Evolutionary conservation across 192 early-diverging fungal genomes (phyloP).

Genomic region (Podochytrium sp.): DNA sequence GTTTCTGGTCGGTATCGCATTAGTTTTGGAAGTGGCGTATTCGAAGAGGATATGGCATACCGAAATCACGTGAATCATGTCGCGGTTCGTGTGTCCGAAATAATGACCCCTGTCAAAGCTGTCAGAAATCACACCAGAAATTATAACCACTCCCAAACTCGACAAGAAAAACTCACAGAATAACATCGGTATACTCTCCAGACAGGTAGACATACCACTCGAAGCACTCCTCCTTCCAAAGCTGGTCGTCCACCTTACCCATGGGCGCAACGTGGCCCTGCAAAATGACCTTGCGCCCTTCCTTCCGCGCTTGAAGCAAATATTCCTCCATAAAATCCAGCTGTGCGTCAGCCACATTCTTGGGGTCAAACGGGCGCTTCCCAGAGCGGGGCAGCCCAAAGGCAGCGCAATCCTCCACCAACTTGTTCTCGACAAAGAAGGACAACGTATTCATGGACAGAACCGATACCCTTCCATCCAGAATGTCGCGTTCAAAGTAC

Average conservation of each 20-base stretch:
- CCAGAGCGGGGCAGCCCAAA: not conserved
- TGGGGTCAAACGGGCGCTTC: not conserved
- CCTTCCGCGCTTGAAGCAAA: conserved; percentile 25
- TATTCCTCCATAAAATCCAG: conserved; percentile 41
- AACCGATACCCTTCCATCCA: conserved; percentile 23
- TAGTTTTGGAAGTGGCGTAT: no score
- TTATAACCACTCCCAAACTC: no score
- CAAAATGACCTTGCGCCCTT: conserved; percentile 34
- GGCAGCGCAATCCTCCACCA: conserved; percentile 19
- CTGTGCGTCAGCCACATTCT: conserved; percentile 46
- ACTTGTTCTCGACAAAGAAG: conserved; percentile 39
- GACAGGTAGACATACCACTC: conserved; percentile 41
- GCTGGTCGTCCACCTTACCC: conserved; percentile 17
- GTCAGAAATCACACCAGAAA: no score
- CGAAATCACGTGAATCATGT: conserved; percentile 39
- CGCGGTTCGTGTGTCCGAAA: conserved; percentile 57
- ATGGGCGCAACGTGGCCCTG: conserved; percentile 52
- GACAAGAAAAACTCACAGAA: conserved; percentile 36
- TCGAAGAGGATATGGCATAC: no score
- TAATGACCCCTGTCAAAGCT: conserved; percentile 30
- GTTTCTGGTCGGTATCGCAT: not conserved
- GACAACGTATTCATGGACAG: conserved; percentile 44
- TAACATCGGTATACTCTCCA: conserved; percentile 53
- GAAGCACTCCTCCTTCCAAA: conserved; percentile 40
- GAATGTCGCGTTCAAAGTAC: conserved; percentile 38